Conservation (phyloP, 352 stramenopile genomes). For the Aphanomyces cochlioides region DNA sequence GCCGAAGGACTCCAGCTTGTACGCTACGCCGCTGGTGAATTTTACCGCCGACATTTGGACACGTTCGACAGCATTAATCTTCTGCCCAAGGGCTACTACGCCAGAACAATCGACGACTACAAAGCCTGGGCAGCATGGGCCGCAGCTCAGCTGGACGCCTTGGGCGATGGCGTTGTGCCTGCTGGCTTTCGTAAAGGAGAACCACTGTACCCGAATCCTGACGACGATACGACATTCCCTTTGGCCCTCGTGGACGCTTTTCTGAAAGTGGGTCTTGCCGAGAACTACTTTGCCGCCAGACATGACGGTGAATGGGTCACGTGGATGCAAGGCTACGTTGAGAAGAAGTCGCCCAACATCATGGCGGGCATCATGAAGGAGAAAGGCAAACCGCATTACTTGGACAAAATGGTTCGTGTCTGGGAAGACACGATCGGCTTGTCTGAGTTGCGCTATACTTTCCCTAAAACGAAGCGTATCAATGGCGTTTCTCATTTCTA, state of each 20-base stretch:
- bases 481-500: constrained; percentile 71
- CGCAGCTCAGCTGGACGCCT: constrained; percentile 41
- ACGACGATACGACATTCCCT: constrained; percentile 54
- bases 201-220: constrained; percentile 50
- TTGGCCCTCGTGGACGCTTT: constrained; percentile 64
- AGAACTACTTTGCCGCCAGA: constrained; percentile 58
- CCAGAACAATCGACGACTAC: constrained; percentile 57
- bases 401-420: constrained; percentile 48
- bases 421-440: constrained; percentile 61
- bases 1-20: constrained; percentile 73
- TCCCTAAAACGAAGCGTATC: constrained; percentile 49
- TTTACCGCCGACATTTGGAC: constrained; percentile 78
- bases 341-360: constrained; percentile 47
- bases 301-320: constrained; percentile 51
- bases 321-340: constrained; percentile 61
- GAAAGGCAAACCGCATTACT: constrained; percentile 49
- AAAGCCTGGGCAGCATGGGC: constrained; percentile 62
- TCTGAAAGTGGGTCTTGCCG: constrained; percentile 43
- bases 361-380: constrained; percentile 45
- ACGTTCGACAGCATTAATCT: constrained; percentile 76
- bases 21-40: constrained; percentile 70
- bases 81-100: constrained; percentile 45
- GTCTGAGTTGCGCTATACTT: constrained; percentile 57
- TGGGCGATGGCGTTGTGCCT: constrained; percentile 46
- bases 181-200: constrained; percentile 58